Conservation (phyloP, 169 alveolate genomes). For the Plasmodium gaboni region DNA sequence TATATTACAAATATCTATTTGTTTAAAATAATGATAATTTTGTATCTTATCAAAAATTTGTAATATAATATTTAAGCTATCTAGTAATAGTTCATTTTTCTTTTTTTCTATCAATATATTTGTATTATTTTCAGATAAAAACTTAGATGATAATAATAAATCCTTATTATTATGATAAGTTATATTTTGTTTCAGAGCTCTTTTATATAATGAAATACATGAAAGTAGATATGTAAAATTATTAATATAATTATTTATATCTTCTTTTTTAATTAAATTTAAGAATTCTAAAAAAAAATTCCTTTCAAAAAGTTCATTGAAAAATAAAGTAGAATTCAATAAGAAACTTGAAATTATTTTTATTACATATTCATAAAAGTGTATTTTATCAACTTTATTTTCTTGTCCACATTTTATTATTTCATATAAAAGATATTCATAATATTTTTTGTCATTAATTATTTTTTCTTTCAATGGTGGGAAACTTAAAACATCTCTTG, state of each 20-base stretch:
- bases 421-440: conserved; percentile 42
- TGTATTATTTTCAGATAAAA: neutral
- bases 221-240: conserved; percentile 71
- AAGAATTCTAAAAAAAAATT: conserved; percentile 36
- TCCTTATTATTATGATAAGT: neutral
- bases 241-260: conserved; percentile 31
- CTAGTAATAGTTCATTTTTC: conserved; percentile 21
- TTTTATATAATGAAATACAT: conserved; percentile 70
- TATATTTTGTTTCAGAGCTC: conserved; percentile 27
- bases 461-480: conserved; percentile 32
- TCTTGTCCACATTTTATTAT: conserved; percentile 25
- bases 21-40: conserved; percentile 23
- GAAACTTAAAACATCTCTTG: conserved; percentile 28
- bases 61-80: conserved; percentile 33
- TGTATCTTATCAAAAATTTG: conserved; percentile 41
- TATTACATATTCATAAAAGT: conserved; percentile 34
- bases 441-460: conserved; percentile 23
- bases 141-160: neutral
- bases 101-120: neutral
- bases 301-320: conserved; percentile 34
- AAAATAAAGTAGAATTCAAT: conserved; percentile 17
- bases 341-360: conserved; percentile 50
- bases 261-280: conserved; percentile 36
- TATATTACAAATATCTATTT: conserved; percentile 64
- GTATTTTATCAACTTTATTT: conserved; percentile 23